phyloP scores from a whole-genome alignment of 2,329 filamentous ascomycete genomes.

The Aureobasidium sp. region DNA sequence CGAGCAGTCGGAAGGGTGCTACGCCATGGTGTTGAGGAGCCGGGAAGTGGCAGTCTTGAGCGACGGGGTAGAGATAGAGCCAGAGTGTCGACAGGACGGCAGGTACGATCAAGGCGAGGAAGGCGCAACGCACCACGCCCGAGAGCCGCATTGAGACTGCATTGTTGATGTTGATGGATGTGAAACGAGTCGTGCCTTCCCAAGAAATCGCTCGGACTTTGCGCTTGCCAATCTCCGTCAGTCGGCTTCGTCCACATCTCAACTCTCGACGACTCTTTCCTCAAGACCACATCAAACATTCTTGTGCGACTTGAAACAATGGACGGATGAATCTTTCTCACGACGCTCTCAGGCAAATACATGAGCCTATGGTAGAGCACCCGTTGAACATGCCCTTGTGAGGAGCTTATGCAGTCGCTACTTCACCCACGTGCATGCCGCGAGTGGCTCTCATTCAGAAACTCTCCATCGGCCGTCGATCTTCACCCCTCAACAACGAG shows the following conservation, averaged over 20 bases:
- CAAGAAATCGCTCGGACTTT: constrained; percentile 10
- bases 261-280: neutral
- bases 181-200: neutral
- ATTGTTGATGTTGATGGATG: neutral
- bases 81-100: constrained; percentile 64
- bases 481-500: neutral
- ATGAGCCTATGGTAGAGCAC: neutral
- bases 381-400: neutral
- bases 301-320: neutral
- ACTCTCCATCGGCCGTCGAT: neutral
- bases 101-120: constrained; percentile 52
- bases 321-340: neutral
- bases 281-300: neutral
- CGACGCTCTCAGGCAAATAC: neutral
- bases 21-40: neutral
- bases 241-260: neutral
- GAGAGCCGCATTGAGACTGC: constrained; percentile 42
- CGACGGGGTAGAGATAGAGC: constrained; percentile 79
- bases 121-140: constrained; percentile 36
- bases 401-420: neutral
- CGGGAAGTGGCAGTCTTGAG: constrained; percentile 75
- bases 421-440: neutral
- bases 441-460: constrained; percentile 9
- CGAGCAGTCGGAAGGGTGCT: constrained; percentile 78
- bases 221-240: neutral